phyloP scores from a whole-genome alignment of 495 filamentous ascomycete genomes.

The Podospora comata region DNA sequence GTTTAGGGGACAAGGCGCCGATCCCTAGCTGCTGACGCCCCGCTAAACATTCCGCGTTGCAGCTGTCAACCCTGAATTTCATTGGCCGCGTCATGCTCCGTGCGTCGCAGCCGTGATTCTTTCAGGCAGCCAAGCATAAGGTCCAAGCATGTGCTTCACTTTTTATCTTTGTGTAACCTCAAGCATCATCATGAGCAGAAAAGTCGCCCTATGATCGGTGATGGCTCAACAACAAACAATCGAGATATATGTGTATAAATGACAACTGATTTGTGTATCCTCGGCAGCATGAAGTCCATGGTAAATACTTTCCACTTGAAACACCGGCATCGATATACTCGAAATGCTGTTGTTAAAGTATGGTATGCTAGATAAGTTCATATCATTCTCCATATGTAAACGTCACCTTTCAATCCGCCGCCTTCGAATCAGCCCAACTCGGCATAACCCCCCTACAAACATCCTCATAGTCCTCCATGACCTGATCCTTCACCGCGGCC shows the following conservation, averaged over 20 bases:
- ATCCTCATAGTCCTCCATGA: constrained; percentile 74
- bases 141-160: background rate
- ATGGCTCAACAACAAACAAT: too few species aligned
- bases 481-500: constrained; percentile 45
- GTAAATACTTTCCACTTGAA: too few species aligned
- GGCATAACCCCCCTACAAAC: constrained; percentile 78
- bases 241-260: too few species aligned
- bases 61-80: constrained; percentile 7
- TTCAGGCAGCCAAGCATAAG: background rate
- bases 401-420: constrained; percentile 49
- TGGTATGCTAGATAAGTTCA: too few species aligned
- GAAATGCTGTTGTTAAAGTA: background rate
- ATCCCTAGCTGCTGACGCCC: constrained; percentile 1
- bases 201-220: too few species aligned
- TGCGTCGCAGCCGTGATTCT: background rate
- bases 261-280: too few species aligned
- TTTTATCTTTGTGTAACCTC: background rate
- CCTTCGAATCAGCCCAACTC: constrained; percentile 73
- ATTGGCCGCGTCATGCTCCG: constrained; percentile 1
- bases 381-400: too few species aligned
- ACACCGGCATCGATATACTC: too few species aligned
- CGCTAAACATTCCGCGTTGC: constrained; percentile 3
- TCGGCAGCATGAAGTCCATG: too few species aligned
- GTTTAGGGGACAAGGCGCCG: constrained; percentile 7
- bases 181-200: background rate